These are phyloP conservation scores for Testicularia cyperi DNA, from an alignment of 1,284 basidiomycete species.

Conservation along the genomic window DNA sequence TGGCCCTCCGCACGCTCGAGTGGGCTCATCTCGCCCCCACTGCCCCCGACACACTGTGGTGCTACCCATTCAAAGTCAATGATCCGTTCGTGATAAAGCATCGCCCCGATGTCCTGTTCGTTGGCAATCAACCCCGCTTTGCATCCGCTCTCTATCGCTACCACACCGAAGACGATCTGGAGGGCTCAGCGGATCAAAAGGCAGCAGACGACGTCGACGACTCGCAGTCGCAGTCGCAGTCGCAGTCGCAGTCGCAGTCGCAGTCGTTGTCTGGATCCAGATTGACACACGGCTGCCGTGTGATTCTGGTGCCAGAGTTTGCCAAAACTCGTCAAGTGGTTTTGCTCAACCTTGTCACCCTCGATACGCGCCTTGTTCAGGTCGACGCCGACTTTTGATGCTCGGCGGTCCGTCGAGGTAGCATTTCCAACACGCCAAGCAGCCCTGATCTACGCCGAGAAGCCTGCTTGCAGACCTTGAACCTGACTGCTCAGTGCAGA, in stretches of 20 bases:
- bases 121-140: slow-evolving; percentile 79
- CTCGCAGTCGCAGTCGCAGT: slow-evolving; percentile 22
- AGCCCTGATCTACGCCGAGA: no score
- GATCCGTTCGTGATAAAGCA: slow-evolving; percentile 87
- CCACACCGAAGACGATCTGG: slow-evolving; percentile 41
- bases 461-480: not conserved
- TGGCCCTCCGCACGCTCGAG: slow-evolving; percentile 77
- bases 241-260: slow-evolving; percentile 55
- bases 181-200: not conserved
- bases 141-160: slow-evolving; percentile 63
- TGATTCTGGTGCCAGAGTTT: slow-evolving; percentile 84
- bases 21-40: slow-evolving; percentile 98
- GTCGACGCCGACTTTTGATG: no score
- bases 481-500: no score
- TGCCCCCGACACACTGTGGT: slow-evolving; percentile 96
- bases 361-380: slow-evolving; percentile 63
- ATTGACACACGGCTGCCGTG: slow-evolving; percentile 65
- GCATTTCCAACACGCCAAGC: slow-evolving; percentile 1
- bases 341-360: slow-evolving; percentile 67
- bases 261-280: slow-evolving; percentile 27
- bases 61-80: slow-evolving; percentile 82
- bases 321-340: slow-evolving; percentile 69
- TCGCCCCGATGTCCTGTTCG: slow-evolving; percentile 83
- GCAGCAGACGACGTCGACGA: not conserved
- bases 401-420: slow-evolving; percentile 11